Evolutionary conservation across 305 asterid genomes (phyloP), one percentile per base, ranked within the genome.

Genomic region (Rubia balearica): DNA sequence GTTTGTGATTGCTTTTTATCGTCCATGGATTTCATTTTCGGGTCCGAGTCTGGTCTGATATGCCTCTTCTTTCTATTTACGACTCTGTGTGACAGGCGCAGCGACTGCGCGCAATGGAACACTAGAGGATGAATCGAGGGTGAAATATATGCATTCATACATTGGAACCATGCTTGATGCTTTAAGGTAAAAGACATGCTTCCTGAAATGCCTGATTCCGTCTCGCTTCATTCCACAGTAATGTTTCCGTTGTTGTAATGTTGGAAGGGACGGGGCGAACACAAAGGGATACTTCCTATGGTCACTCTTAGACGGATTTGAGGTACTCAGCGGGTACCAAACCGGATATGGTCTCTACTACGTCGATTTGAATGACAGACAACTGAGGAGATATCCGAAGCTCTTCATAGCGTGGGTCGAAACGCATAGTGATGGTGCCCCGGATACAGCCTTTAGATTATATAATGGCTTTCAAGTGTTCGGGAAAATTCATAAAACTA

Each of bases 271-370:
- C 43, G 94, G 90, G 12, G 80, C 89, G 19, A 80, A 85, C 70
- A 70, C 76, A 2, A 84, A 70, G 69, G 94, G 90, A 1, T 84
- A 88, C 73, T 81, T 84, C 43, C 67, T 12, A 0, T 87, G 90
- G 90, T 65, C 90, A 5, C 78, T 82, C 78, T 57, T 87, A 10
- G 93, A 87, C 16, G 81, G 84, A 17, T 42, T 85, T 2, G 93
- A 85, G 82, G 17, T 87, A 53, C 17, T 85, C 62, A 76, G 71
- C 21, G 74, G 67, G 38, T 75, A 63, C 45, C 7, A n/a, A 10
- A 14, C 21, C 0, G 66, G 73, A 2, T 82, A 22, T 9, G 82
- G 85, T 38, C 43, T 81, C 49, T 78, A 71, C 78, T 81, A 78
- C 14, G 82, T 78, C 1, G 85, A 81, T 72, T 77, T 82, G 70